Base-by-base conservation (phyloP, 2,329 filamentous ascomycete species). In the Pseudocercospora eumusae region DNA sequence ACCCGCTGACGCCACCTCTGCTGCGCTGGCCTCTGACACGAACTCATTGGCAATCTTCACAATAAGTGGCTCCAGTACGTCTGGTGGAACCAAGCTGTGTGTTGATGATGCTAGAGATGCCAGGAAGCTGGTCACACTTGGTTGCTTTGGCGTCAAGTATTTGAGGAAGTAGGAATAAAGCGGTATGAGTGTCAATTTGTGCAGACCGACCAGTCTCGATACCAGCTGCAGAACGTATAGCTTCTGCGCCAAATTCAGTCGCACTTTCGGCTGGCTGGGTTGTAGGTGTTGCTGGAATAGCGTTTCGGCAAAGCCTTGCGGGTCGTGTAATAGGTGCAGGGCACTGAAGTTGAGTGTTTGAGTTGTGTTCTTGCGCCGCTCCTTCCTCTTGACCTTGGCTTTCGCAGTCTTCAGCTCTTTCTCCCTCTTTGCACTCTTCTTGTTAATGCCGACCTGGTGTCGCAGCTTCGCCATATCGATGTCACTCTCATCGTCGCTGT, bases 11-110 rank as follows among this genome's bases (percentile, higher is more conserved):
- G 91, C 91, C 28, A 99, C 93, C 76, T 98, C 93, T 3, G 90
- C 85, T 0, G 95, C 93, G 0, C 93, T 88, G 1, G 92, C 95
- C 78, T 99, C 95, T 0, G 92, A 96, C 1, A 99, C 93, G 73
- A 99, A 99, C 75, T 99, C 95, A 73, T 98, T 97, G 31, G 95
- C 93, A 70, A 99, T 98, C 79, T 97, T 98, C 75, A 92, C 88
- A 1, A 99, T 82, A 4, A 98, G 80, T 0, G 95, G 93, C 75
- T 98, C 93, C 10, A 99, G 82, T 0, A 88, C 90, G 80, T 99
- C 95, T 0, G 93, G 93, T 0, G 95, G 95, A 0, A 99, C 93
- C 40, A 96, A 83, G 66, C 88, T 90, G 75, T 99, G 95, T 7
- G 92, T 92, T 3, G 91, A 90, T 79, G 98, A 95, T 0, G 95